These are phyloP conservation scores for Entelexis paramagnoliae DNA, from an alignment of 1,139 yeast genomes.

Conservation along the genomic window DNA sequence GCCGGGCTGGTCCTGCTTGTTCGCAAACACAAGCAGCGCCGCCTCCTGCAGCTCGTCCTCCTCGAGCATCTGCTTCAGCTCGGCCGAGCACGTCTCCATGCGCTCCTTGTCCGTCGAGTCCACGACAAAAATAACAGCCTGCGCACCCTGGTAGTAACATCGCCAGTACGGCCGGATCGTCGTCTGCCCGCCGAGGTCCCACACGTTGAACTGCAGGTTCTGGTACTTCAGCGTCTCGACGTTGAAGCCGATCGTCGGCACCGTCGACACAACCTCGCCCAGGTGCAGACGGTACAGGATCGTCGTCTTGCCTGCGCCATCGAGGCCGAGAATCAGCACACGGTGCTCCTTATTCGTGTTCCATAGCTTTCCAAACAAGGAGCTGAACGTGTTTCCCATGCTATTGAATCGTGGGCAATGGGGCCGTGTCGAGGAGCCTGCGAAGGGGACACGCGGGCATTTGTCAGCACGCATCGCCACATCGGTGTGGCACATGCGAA, in stretches of 20 bases:
- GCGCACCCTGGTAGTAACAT: conserved; percentile 91
- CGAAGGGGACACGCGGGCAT: not conserved
- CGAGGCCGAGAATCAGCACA: conserved; percentile 82
- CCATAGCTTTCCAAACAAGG: conserved; percentile 79
- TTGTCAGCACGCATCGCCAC: conserved; percentile 8
- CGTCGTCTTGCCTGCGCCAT: conserved; percentile 98
- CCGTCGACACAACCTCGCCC: conserved; percentile 90
- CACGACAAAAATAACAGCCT: conserved; percentile 91
- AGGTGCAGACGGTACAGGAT: conserved; percentile 81
- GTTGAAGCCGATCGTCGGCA: conserved; percentile 93
- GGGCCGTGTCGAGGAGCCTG: not conserved
- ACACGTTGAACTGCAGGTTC: conserved; percentile 75
- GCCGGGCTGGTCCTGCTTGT: conserved; percentile 94
- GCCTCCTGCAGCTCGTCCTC: conserved; percentile 88
- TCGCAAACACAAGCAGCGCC: conserved; percentile 88
- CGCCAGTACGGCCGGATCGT: conserved; percentile 97
- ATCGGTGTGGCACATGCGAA: not conserved
- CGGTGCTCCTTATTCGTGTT: conserved; percentile 84
- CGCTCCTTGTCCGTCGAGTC: conserved; percentile 96
- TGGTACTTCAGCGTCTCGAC: conserved; percentile 89
- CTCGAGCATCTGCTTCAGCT: conserved; percentile 77
- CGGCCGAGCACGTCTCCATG: conserved; percentile 76
- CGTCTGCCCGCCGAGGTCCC: conserved; percentile 97
- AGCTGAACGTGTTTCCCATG: conserved; percentile 69
- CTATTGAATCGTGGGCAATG: not conserved